Evolutionary conservation across 2,329 filamentous ascomycete species (phyloP).

Genomic region (Lachnellula cervina): DNA sequence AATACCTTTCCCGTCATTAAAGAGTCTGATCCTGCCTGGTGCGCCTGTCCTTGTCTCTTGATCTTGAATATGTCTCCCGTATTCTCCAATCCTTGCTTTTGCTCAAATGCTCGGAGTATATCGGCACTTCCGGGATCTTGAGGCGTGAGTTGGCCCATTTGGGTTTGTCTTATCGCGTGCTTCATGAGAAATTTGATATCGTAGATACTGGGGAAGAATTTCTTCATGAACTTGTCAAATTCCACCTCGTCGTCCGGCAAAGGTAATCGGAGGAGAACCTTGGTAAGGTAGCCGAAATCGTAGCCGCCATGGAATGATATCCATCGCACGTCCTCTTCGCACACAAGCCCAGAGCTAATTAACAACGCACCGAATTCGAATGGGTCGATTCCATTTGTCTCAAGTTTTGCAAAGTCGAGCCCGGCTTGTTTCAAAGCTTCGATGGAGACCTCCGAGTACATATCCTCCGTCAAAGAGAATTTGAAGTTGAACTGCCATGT

Average conservation of each 20-base stretch:
- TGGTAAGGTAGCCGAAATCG: slow-evolving; percentile 96
- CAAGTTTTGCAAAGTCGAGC: slow-evolving; percentile 83
- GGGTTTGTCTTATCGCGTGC: slow-evolving; percentile 68
- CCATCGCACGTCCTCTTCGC: slow-evolving; percentile 86
- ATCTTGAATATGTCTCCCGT: slow-evolving; percentile 91
- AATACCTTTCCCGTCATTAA: slow-evolving; percentile 91
- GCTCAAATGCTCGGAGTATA: slow-evolving; percentile 78
- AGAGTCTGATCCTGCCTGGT: slow-evolving; percentile 91
- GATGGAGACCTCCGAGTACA: slow-evolving; percentile 96
- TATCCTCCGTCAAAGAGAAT: slow-evolving; percentile 90
- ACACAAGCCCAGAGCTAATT: slow-evolving; percentile 86
- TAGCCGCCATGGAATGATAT: slow-evolving; percentile 97
- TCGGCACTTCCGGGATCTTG: slow-evolving; percentile 62
- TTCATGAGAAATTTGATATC: slow-evolving; percentile 98
- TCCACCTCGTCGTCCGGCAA: slow-evolving; percentile 85
- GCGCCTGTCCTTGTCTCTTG: slow-evolving; percentile 78
- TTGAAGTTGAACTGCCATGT: slow-evolving; percentile 99
- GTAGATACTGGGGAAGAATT: slow-evolving; percentile 89
- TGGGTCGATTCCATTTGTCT: slow-evolving; percentile 86
- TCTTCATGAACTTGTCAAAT: slow-evolving; percentile 82
- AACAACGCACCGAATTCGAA: slow-evolving; percentile 83
- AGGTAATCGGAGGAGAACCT: slow-evolving; percentile 77
- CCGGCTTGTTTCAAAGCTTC: slow-evolving; percentile 84
- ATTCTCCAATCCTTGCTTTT: slow-evolving; percentile 88
- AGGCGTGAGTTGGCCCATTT: slow-evolving; percentile 56